These are phyloP conservation scores for Phaeosphaeriaceae sp. DNA, from an alignment of 2,329 filamentous ascomycete species.

Conservation along the genomic window DNA sequence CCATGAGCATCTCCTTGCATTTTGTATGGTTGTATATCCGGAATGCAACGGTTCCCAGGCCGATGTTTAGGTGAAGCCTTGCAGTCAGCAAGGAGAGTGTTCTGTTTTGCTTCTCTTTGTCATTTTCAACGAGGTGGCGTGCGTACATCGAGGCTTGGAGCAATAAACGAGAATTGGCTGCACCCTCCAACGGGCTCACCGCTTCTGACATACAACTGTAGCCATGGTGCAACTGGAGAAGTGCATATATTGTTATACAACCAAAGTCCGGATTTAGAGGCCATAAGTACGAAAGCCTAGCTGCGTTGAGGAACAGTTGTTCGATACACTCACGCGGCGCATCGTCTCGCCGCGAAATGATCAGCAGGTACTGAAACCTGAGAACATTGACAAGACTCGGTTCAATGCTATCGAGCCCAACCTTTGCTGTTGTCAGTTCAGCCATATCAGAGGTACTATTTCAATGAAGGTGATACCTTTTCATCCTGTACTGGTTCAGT, in stretches of 20 bases:
- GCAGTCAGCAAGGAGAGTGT: conserved; percentile 39
- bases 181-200: conserved; percentile 4
- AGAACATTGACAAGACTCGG: conserved; percentile 28
- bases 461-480: neutral
- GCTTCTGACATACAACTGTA: conserved; percentile 1
- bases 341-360: conserved; percentile 20
- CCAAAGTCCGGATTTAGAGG: neutral
- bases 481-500: neutral
- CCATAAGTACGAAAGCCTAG: neutral
- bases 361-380: conserved; percentile 36
- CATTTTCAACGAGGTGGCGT: conserved; percentile 29
- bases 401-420: conserved; percentile 16
- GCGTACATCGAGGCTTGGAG: conserved; percentile 39
- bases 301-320: conserved; percentile 19
- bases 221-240: conserved; percentile 29
- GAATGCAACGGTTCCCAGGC: conserved; percentile 39
- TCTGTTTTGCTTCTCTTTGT: conserved; percentile 35
- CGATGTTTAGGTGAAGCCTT: conserved; percentile 39
- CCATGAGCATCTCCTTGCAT: conserved; percentile 45
- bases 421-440: conserved; percentile 5
- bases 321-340: conserved; percentile 9
- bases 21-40: conserved; percentile 32
- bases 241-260: conserved; percentile 28
- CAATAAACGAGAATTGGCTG: conserved; percentile 22
- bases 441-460: neutral